phyloP scores from a whole-genome alignment of 169 alveolate species.

The Cardiosporidium cionae region DNA sequence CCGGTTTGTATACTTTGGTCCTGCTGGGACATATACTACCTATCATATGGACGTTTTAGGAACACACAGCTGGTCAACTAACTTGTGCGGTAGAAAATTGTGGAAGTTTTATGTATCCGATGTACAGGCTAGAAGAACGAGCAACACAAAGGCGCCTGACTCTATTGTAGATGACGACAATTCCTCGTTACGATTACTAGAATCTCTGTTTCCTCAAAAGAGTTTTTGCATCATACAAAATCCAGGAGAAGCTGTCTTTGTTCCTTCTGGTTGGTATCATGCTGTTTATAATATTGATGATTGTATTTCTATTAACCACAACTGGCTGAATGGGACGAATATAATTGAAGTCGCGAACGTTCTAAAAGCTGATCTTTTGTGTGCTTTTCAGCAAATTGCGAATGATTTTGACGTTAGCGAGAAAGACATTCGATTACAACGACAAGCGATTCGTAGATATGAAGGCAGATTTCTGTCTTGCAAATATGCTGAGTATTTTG shows the following conservation, averaged over 20 bases:
- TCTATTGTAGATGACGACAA: neutral
- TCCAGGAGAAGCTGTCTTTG: constrained; percentile 23
- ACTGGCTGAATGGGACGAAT: constrained; percentile 25
- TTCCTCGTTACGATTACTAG: neutral
- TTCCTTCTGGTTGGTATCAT: constrained; percentile 26
- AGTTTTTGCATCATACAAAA: neutral
- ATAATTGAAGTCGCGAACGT: neutral
- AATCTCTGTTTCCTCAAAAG: neutral
- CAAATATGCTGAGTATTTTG: neutral
- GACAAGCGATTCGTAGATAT: neutral
- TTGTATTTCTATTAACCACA: constrained; percentile 32
- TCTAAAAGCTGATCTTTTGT: neutral
- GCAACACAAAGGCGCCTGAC: neutral
- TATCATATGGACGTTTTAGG: constrained; percentile 26
- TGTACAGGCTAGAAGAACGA: neutral
- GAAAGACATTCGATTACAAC: neutral
- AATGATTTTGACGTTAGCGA: neutral
- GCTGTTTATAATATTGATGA: constrained; percentile 11
- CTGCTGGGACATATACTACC: constrained; percentile 21
- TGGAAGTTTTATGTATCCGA: constrained; percentile 9
- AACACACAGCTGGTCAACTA: constrained; percentile 16
- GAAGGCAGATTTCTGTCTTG: too few species aligned
- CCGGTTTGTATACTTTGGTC: constrained; percentile 23
- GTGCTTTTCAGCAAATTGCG: neutral
- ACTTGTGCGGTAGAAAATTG: constrained; percentile 22